A percentile compares a stretch with the other conserved stretches of the same genome.
These are phyloP conservation scores for Cryphonectria parasitica DNA, from an alignment of 2,329 filamentous ascomycete genomes.

Conservation along the genomic window DNA sequence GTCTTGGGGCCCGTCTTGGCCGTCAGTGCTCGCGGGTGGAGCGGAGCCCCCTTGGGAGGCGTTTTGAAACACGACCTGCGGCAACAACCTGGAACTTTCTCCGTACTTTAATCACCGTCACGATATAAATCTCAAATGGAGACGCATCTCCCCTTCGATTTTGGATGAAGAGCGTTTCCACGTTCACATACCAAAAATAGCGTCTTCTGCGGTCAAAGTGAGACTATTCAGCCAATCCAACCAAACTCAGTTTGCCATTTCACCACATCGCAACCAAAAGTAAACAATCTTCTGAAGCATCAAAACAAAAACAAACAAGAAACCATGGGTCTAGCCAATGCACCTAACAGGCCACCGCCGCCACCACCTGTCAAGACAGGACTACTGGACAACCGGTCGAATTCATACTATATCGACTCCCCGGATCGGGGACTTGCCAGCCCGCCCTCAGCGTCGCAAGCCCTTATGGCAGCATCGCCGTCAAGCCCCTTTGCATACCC, in stretches of 20 bases:
- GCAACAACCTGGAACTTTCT: constrained; percentile 3
- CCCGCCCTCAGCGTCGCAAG: constrained; percentile 3
- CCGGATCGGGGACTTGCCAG: constrained; percentile 3
- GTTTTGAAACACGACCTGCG: constrained; percentile 16
- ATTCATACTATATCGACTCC: constrained; percentile 5
- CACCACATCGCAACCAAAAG: background rate
- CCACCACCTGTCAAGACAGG: background rate
- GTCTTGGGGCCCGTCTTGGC: background rate
- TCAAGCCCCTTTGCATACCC: background rate
- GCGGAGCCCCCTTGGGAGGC: background rate
- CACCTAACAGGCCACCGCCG: constrained; percentile 1
- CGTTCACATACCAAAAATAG: background rate
- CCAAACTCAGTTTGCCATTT: background rate
- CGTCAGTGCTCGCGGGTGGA: background rate
- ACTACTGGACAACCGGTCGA: background rate
- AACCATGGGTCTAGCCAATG: background rate
- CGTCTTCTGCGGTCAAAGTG: background rate
- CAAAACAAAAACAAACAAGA: background rate
- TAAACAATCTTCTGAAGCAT: background rate
- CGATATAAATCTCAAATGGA: background rate
- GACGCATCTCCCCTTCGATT: background rate
- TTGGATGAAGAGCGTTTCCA: background rate
- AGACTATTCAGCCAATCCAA: background rate
- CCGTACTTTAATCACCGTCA: background rate
- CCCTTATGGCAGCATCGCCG: constrained; percentile 9